Base-by-base conservation (phyloP, 1,284 basidiomycete genomes). In the Pisolithus thermaeus region DNA sequence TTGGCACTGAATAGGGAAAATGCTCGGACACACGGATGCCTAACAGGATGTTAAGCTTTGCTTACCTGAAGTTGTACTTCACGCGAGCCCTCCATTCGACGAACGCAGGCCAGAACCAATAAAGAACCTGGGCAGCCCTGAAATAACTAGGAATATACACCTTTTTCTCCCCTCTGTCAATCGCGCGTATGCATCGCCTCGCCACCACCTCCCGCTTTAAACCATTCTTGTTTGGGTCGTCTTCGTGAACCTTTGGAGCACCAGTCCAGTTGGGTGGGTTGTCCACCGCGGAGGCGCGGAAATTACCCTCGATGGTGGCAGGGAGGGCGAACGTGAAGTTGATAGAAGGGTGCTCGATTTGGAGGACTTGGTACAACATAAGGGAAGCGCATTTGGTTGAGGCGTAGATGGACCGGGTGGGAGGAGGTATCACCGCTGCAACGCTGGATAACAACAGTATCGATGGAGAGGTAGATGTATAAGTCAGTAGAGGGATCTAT, bases 341-440 rank as follows among this genome's bases (percentile, higher is more conserved):
- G 57, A 90, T 78, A 7, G 65, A 58, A 4, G 85, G 85, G 57
- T 90, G 84, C 57, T 96, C 91, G 53, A 92, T 85, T 2, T 88
- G 74, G 28, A 92, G 77, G 4, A 87, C 74, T 67, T 90, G 84
- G 68, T 90, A 91, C 52, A 92, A 83, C 41, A 87, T 67, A 44
- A 92, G 77, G 2, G 87, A 87, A 0, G 90, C 87, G 2, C 87
- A 75, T 67, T 97, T 97, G 4, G 89, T 90, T 0, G 92, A 84
- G 0, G 81, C 83, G 67, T 97, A 97, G 27, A 97, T 70, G 0
- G 88, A 74, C 16, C 94, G 84, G 0, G 90, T 92, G 0, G 94
- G 94, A 0, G 93, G 84, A 0, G 93, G 89, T 25, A 94, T 80
- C 7, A 88, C 74, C 1, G 90, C 84, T 3, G 87, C 92, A 4